Conservation (phyloP, 2,329 filamentous ascomycete genomes). For the Penicillium nordicum region DNA sequence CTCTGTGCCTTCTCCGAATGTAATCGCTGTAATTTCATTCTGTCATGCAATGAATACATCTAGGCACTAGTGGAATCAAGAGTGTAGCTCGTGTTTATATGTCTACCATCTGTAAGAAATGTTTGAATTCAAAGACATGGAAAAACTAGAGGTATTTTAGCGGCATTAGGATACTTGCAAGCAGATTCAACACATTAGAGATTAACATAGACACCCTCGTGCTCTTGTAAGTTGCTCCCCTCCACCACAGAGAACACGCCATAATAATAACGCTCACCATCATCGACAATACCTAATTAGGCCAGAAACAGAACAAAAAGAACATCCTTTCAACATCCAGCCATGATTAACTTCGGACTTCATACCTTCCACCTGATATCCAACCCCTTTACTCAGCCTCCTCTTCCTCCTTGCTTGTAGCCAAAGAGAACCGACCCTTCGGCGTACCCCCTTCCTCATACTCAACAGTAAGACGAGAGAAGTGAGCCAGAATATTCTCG, state of each 20-base stretch:
- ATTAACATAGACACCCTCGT: not conserved
- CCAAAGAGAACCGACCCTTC: conserved; percentile 42
- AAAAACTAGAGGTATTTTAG: not conserved
- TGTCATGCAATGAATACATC: not conserved
- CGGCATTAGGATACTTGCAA: not conserved
- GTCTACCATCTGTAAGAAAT: not conserved
- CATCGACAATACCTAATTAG: not conserved
- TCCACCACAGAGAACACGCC: not conserved
- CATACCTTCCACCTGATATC: not conserved
- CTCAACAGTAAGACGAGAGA: conserved; percentile 49
- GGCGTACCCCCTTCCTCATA: conserved; percentile 48
- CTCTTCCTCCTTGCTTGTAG: conserved; percentile 45
- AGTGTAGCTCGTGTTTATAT: not conserved
- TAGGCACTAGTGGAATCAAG: not conserved
- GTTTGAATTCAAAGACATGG: not conserved
- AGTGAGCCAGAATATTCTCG: conserved; percentile 50
- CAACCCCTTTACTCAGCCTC: conserved; percentile 36
- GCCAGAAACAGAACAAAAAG: not conserved
- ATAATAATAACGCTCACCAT: not conserved
- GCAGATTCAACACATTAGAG: not conserved
- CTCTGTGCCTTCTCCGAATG: too few species aligned
- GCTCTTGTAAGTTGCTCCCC: too few species aligned
- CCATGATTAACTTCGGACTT: too few species aligned
- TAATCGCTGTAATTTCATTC: too few species aligned
- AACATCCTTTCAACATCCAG: not conserved